Percentiles rank a stretch among this genome's conserved stretches.
phyloP scores from a whole-genome alignment of 768 basidiomycete species.

The Lactarius deliciosus region DNA sequence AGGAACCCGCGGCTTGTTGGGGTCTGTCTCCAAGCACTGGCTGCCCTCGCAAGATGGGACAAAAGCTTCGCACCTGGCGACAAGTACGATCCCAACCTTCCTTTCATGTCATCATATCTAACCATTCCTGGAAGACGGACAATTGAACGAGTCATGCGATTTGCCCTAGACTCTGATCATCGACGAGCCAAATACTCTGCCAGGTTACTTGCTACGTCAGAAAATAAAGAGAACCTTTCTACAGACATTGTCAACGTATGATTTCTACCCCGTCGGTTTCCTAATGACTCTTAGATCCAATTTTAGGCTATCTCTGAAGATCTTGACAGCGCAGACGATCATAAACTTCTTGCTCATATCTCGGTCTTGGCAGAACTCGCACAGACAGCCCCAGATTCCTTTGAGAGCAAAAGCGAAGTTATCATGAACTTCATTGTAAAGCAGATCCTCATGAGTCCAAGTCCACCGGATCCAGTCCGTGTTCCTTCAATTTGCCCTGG shows the following conservation, averaged over 20 bases:
- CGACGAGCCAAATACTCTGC: conserved; percentile 85
- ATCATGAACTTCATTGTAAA: conserved; percentile 74
- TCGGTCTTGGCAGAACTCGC: conserved; percentile 76
- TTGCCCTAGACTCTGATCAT: conserved; percentile 57
- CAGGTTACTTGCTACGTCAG: conserved; percentile 53
- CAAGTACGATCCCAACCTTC: conserved; percentile 45
- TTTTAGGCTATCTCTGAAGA: conserved; percentile 56
- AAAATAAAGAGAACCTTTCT: conserved; percentile 52
- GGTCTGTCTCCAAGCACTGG: conserved; percentile 72
- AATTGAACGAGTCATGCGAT: conserved; percentile 59
- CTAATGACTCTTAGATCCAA: not conserved
- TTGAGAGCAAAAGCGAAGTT: conserved; percentile 75
- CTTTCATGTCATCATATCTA: not conserved
- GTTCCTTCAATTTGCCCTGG: conserved; percentile 6
- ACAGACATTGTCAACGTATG: conserved; percentile 63
- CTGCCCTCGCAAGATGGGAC: conserved; percentile 63
- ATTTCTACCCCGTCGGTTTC: conserved; percentile 6
- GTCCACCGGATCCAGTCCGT: conserved; percentile 47
- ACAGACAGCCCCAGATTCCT: conserved; percentile 61
- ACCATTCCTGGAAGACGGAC: conserved; percentile 50
- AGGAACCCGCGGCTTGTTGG: conserved; percentile 55
- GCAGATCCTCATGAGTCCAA: conserved; percentile 62
- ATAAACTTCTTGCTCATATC: conserved; percentile 61
- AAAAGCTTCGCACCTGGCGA: conserved; percentile 57
- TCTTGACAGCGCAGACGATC: conserved; percentile 48